Evolutionary conservation across 1,139 yeast species (phyloP).

Genomic region (Trichomonascaceae sp.): DNA sequence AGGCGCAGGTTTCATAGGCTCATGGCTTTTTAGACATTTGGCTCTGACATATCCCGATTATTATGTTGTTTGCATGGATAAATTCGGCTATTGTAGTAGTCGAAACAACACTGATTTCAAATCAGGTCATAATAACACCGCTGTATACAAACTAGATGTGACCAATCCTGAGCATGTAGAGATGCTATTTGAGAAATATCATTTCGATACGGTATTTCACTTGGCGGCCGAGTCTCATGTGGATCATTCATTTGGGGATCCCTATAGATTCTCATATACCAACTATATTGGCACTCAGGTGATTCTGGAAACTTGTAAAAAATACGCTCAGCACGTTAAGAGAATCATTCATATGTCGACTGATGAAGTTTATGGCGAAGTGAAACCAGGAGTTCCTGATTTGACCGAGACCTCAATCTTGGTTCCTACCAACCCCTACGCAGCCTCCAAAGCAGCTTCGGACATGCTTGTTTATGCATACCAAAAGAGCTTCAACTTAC

Average conservation of each 20-base stretch:
- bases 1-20: slow-evolving; percentile 51
- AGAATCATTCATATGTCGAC: slow-evolving; percentile 50
- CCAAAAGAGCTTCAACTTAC: slow-evolving; percentile 40
- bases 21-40: slow-evolving; percentile 40
- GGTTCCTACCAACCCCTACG: slow-evolving; percentile 53
- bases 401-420: slow-evolving; percentile 37
- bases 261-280: slow-evolving; percentile 42
- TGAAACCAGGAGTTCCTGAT: slow-evolving; percentile 26
- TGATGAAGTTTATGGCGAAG: slow-evolving; percentile 57
- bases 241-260: slow-evolving; percentile 46
- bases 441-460: slow-evolving; percentile 54
- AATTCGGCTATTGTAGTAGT: slow-evolving; percentile 36
- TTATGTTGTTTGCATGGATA: slow-evolving; percentile 45
- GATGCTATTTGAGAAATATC: slow-evolving; percentile 22
- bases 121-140: slow-evolving; percentile 28
- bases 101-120: slow-evolving; percentile 21
- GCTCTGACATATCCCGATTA: slow-evolving; percentile 37
- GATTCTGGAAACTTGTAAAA: slow-evolving; percentile 41
- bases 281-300: slow-evolving; percentile 49
- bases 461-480: slow-evolving; percentile 50
- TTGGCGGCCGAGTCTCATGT: slow-evolving; percentile 59
- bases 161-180: slow-evolving; percentile 27
- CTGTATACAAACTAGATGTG: slow-evolving; percentile 38
- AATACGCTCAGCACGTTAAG: slow-evolving; percentile 19
- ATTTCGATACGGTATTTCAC: slow-evolving; percentile 40